phyloP scores from a whole-genome alignment of 257 asterid genomes.

The Leonotis leonurus region DNA sequence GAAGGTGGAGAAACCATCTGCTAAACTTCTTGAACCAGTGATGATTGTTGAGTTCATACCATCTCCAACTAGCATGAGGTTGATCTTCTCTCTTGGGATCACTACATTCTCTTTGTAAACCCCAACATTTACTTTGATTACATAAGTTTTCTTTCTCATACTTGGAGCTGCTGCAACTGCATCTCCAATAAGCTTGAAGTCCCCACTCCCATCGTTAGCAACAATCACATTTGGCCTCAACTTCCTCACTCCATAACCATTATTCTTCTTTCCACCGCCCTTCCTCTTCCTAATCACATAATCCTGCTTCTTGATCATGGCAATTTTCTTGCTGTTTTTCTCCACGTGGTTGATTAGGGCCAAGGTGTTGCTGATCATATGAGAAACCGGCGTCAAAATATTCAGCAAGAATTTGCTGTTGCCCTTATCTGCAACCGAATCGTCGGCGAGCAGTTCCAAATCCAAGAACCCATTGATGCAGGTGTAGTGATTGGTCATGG shows the following conservation, averaged over 20 bases:
- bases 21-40: conserved; percentile 43
- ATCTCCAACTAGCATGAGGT: conserved; percentile 52
- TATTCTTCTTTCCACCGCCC: conserved; percentile 14
- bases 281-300: conserved; percentile 9
- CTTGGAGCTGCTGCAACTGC: conserved; percentile 50
- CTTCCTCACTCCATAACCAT: neutral
- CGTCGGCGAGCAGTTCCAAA: conserved; percentile 32
- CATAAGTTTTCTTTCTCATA: conserved; percentile 25
- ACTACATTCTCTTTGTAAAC: conserved; percentile 45
- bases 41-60: conserved; percentile 58
- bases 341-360: conserved; percentile 46
- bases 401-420: conserved; percentile 26
- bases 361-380: conserved; percentile 53
- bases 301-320: neutral
- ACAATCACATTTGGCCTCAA: conserved; percentile 34
- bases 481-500: conserved; percentile 62
- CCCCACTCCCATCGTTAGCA: conserved; percentile 38
- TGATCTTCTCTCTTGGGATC: conserved; percentile 49
- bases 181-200: conserved; percentile 25
- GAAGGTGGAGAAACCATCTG: conserved; percentile 61
- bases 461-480: conserved; percentile 67
- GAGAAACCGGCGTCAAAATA: conserved; percentile 43
- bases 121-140: conserved; percentile 45
- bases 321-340: conserved; percentile 23
- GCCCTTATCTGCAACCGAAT: neutral